Percentiles rank a stretch among this genome's conserved stretches.
Evolutionary conservation across 257 asterid species (phyloP).

Genomic region (Paulownia fortunei): DNA sequence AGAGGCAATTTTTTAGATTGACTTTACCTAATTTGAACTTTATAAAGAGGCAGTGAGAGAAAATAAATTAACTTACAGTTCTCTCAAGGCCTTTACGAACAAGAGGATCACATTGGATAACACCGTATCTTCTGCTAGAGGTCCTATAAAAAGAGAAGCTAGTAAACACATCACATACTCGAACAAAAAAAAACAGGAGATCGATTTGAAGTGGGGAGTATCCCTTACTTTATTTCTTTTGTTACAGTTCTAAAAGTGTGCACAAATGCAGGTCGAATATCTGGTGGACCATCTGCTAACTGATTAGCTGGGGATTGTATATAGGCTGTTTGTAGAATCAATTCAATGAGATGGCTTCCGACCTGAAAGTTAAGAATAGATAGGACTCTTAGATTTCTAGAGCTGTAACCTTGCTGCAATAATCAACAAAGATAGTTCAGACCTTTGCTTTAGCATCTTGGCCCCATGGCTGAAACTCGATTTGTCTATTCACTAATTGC

Average conservation of each 20-base stretch:
- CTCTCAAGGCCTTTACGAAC: constrained; percentile 86
- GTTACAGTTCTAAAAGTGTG: constrained; percentile 66
- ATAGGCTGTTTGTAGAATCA: constrained; percentile 85
- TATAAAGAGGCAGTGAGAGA: constrained; percentile 9
- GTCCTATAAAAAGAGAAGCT: constrained; percentile 52
- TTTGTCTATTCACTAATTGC: constrained; percentile 63
- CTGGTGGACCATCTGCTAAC: constrained; percentile 72
- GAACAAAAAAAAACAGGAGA: constrained; percentile 25
- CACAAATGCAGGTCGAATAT: constrained; percentile 88
- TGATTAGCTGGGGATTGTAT: constrained; percentile 79
- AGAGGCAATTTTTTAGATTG: constrained; percentile 18
- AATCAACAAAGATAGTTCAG: constrained; percentile 29
- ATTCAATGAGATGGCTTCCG: constrained; percentile 86
- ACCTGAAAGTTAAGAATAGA: constrained; percentile 56
- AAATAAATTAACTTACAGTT: constrained; percentile 59
- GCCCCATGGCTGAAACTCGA: constrained; percentile 79
- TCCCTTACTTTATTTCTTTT: constrained; percentile 59
- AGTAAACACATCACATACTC: constrained; percentile 34
- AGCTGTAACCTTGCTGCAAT: constrained; percentile 3
- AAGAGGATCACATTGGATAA: constrained; percentile 82
- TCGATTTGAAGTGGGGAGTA: constrained; percentile 11
- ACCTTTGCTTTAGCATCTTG: constrained; percentile 90
- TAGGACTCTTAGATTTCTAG: constrained; percentile 22
- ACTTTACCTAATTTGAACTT: constrained; percentile 3
- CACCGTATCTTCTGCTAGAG: constrained; percentile 77